Evolutionary conservation across 2,329 filamentous ascomycete species (phyloP), one percentile per base, ranked within the genome.

Genomic region (Pseudogymnoascus sp.): DNA sequence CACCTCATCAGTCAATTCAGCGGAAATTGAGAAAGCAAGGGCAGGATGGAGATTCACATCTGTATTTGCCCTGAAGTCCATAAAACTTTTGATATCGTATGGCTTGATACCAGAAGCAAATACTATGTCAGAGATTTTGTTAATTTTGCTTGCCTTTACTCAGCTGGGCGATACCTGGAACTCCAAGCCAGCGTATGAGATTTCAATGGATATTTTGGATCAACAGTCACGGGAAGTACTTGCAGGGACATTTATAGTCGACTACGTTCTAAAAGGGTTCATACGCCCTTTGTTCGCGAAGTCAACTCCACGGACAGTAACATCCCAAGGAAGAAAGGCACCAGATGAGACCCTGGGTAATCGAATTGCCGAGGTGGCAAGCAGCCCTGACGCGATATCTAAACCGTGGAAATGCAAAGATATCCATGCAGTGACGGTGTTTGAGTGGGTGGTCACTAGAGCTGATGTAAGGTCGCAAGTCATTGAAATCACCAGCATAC

Each of bases 201-300:
- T 39, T 41, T 38, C 58, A 38, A 60, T n/a, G 21, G 35, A 29
- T 26, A 5, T 26, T 6, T 39, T 60, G 23, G 26, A 41, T 39
- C 14, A 21, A 21, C 58, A 38, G 23, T 4, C 21, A 60, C 35
- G 39, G 58, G 38, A 60, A 39, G 19, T 16, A 26, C 14, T 26
- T 31, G 8, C 58, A 26, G 26, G 37, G 21, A 62, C 66, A 1
- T 81, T 85, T 66, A 75, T 86, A 66, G 75, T 80, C 16, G 76
- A 79, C n/a, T 75, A 79, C 39, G 77, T 91, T 62, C 80, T 92
- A 3, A 78, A 81, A 65, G 75, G 76, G 68, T 86, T 86, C 69
- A 79, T 92, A 60, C 86, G 85, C 38, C 86, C 86, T 29, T 75
- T 90, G 5, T 92, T 92, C 76, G 78, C 80, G 29, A 80, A 79